These are phyloP conservation scores for Aphanocladium album DNA, from an alignment of 2,329 filamentous ascomycete species.

Conservation along the genomic window DNA sequence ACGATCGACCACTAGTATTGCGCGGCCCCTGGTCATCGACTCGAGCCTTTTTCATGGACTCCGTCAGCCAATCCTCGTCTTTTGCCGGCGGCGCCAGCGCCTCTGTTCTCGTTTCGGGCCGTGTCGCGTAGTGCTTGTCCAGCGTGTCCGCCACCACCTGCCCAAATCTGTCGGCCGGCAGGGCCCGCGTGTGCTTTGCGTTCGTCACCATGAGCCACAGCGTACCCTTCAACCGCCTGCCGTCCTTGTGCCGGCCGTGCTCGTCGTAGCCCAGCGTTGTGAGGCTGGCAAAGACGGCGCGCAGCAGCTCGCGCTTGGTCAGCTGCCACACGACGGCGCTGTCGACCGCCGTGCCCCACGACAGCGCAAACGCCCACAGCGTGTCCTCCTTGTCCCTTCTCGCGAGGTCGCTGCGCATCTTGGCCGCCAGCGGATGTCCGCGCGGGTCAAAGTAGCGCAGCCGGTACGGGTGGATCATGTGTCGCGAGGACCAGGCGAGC, in stretches of 20 bases:
- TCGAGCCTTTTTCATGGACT: background rate
- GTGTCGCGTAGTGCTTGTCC: constrained; percentile 3
- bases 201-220: constrained; percentile 21
- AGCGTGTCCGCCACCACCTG: constrained; percentile 9
- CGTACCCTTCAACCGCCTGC: constrained; percentile 21
- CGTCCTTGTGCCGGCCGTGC: constrained; percentile 2
- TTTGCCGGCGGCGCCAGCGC: background rate
- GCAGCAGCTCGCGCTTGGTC: constrained; percentile 22
- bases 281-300: constrained; percentile 24
- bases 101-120: background rate
- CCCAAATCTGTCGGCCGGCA: constrained; percentile 19
- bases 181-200: constrained; percentile 16
- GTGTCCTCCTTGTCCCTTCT: constrained; percentile 22
- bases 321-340: constrained; percentile 23
- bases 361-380: constrained; percentile 27
- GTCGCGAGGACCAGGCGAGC: constrained; percentile 22
- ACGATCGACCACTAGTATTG: no score
- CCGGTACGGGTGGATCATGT: constrained; percentile 30
- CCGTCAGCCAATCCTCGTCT: background rate
- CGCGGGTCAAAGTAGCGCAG: constrained; percentile 27
- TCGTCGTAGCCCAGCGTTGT: constrained; percentile 22
- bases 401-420: constrained; percentile 24
- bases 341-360: constrained; percentile 12
- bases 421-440: constrained; percentile 27
- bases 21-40: no score